Conservation (phyloP, 257 asterid species). For the Rauvolfia tetraphylla region DNA sequence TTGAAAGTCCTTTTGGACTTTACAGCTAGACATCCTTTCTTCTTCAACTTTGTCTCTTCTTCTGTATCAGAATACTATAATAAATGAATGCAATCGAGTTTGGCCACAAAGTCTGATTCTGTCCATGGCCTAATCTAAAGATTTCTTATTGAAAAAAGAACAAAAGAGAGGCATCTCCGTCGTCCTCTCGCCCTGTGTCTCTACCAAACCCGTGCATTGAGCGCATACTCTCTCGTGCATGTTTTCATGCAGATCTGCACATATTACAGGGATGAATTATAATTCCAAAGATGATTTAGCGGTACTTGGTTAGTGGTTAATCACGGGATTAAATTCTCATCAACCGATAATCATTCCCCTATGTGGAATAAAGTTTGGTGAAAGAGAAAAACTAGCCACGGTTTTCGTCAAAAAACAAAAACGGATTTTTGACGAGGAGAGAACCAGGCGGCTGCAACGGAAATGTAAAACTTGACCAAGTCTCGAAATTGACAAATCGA, state of each 20-base stretch:
- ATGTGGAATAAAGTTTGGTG: too few species aligned
- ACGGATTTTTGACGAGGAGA: background rate
- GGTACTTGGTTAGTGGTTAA: background rate
- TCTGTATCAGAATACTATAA: background rate
- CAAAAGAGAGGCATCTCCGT: background rate
- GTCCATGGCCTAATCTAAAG: background rate
- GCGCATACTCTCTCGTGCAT: too few species aligned
- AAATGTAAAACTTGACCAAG: background rate
- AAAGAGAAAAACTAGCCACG: background rate
- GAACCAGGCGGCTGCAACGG: background rate
- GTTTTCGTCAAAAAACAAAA: background rate
- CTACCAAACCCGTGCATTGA: too few species aligned
- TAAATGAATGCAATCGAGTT: background rate
- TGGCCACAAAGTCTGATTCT: background rate
- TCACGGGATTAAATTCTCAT: background rate
- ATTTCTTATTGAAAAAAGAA: background rate
- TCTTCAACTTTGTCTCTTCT: slow-evolving; percentile 16
- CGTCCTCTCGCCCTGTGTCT: too few species aligned
- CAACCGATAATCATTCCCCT: too few species aligned
- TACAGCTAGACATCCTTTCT: background rate
- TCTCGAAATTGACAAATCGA: slow-evolving; percentile 4
- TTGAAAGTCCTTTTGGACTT: background rate
- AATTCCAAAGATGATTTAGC: background rate
- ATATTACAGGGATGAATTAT: background rate
- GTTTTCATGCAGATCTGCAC: background rate